Percentiles rank a stretch among this genome's conserved stretches.
Conservation (phyloP, 106 monocot species). For the Gastrodia elata region DNA sequence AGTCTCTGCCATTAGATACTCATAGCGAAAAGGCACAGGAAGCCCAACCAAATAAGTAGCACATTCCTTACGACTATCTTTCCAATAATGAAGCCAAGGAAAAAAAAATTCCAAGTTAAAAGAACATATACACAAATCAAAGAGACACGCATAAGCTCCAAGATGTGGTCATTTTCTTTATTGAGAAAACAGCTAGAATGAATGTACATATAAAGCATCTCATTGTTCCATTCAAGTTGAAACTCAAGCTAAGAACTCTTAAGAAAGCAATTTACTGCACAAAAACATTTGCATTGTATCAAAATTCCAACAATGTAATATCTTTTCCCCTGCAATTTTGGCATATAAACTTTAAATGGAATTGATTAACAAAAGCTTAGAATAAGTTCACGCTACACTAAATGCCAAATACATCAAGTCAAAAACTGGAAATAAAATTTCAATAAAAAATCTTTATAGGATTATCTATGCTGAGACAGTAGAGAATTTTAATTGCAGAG, state of each 20-base stretch:
- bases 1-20: slow-evolving; percentile 98
- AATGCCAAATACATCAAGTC: not conserved
- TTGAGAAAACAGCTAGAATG: not conserved
- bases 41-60: slow-evolving; percentile 76
- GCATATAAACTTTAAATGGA: not conserved
- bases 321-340: not conserved
- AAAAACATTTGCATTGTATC: not conserved
- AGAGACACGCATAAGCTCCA: not conserved
- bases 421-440: not conserved
- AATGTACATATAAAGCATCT: not conserved
- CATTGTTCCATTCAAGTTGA: not conserved
- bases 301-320: not conserved
- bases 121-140: not conserved
- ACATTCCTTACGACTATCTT: slow-evolving; percentile 97
- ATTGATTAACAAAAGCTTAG: not conserved
- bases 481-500: too few species aligned
- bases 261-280: not conserved
- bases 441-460: too few species aligned
- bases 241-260: not conserved
- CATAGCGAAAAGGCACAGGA: slow-evolving; percentile 89
- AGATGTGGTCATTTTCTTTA: not conserved
- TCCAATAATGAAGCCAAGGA: slow-evolving; percentile 38
- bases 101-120: not conserved
- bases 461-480: too few species aligned
- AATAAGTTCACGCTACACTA: not conserved